Base-by-base conservation (phyloP, 148 eudicot species). In the Spergularia bocconei region DNA sequence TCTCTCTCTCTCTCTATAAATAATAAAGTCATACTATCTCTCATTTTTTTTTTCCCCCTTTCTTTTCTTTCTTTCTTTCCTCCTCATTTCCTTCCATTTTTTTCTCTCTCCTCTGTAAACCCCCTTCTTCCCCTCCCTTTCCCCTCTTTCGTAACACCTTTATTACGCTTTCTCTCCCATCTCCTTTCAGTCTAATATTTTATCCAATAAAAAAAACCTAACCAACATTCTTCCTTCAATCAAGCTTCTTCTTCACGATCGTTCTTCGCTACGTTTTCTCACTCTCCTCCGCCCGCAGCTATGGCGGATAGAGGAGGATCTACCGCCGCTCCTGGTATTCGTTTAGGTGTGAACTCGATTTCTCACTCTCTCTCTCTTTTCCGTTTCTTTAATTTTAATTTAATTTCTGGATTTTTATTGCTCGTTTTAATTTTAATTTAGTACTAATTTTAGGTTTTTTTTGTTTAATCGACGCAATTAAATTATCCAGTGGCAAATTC, bases 281-380 rank as follows among this genome's bases (percentile, higher is more conserved):
- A n/a, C 51, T 10, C 48, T 36, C 67, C 54, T 54, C 15, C 20
- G 19, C 38, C 36, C 21, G 36, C 12, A 50, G 54, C 23, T 12
- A 85, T 85, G 87, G 85, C 85, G 56, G 77, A 79, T 47, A 72
- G 75, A 79, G 84, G 87, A 59, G 84, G 87, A 59, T 70, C 87
- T 21, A 70, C 77, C 20, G 38, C 57, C 29, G 39, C 57, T 74
- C 79, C 82, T 48, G 87, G 85, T 64, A 82, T 85, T 77, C 82
- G 85, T 59, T 69, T 85, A 48, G 85, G 87, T 85, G 9, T 67
- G 72, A 41, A 64, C 63, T 82, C 60, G 50, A 7, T 71, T 69
- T 69, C 5, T 14, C 11, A 71, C 63, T 36, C 1, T 17, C 63
- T 36, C 1, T 17, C 21, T 70, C 9, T 52, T 23, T 3, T 29